Base-by-base conservation (phyloP, 495 filamentous ascomycete species). In the Staphylotrichum longicolle region DNA sequence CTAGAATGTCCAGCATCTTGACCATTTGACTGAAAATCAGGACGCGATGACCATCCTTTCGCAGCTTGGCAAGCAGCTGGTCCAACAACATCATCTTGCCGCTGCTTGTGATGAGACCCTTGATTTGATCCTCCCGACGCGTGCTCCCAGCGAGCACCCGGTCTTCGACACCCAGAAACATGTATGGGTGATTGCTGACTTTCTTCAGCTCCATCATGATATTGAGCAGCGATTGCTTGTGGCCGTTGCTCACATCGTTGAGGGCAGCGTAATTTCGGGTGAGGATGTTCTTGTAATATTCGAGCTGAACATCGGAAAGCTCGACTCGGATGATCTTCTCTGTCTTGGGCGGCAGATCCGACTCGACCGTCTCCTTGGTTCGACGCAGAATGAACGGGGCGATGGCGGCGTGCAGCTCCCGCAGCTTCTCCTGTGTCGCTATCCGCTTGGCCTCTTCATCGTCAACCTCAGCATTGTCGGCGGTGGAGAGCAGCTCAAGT, bases 121-220 rank as follows among this genome's bases (percentile, higher is more conserved):
- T 89, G 65, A 98, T 82, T 50, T 90, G 84, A 70, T 98, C 94
- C 68, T 97, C 92, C 14, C 91, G 88, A 10, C 88, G 84, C 33
- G 81, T 80, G 69, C 85, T 88, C 9, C 87, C 89, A 59, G 83
- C 85, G 41, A 97, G 74, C 51, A 96, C 88, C 45, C 87, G 89
- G 39, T 93, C 90, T 72, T 98, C 94, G 30, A 91, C 94, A 58
- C 89, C 91, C 4, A 89, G 87, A 65, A 99, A 96, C 88, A 98
- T 95, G 77, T 96, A 96, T 5, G 94, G 92, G 69, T 99, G 94
- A 63, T 98, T 98, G 80, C 92, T 96, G 64, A 92, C 91, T 74
- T 99, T 99, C 79, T 98, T 98, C 67, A 99, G 73, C 71, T 99
- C 95, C 93, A 99, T 99, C 83, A 97, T 96, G 70, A 99, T 96